Evolutionary conservation across 345 rosid species (phyloP).

Genomic region (Camelina neglecta): DNA sequence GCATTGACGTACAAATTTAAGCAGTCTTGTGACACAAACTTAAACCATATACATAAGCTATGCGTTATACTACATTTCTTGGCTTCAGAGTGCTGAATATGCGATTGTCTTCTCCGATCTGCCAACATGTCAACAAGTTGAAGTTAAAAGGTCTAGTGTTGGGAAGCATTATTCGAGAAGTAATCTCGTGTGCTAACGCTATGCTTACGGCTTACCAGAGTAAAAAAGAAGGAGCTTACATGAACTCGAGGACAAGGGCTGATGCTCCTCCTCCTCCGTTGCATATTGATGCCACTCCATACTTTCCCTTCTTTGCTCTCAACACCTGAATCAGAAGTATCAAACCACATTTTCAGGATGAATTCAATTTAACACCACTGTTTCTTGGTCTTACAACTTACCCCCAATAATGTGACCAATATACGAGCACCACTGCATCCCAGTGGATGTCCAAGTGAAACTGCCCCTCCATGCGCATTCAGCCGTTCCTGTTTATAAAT

Average conservation of each 20-base stretch:
- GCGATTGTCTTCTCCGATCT: slow-evolving; percentile 40
- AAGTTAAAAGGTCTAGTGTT: not conserved
- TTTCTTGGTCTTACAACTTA: slow-evolving; percentile 43
- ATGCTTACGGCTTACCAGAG: slow-evolving; percentile 44
- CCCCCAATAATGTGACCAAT: slow-evolving; percentile 89
- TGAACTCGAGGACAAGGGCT: slow-evolving; percentile 79
- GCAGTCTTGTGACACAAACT: not conserved
- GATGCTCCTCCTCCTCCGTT: slow-evolving; percentile 99
- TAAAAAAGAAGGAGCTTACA: slow-evolving; percentile 56
- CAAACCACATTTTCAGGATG: slow-evolving; percentile 24
- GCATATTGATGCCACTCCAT: slow-evolving; percentile 86
- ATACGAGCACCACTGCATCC: slow-evolving; percentile 99
- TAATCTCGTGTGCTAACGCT: slow-evolving; percentile 14
- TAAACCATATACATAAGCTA: not conserved
- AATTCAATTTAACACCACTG: slow-evolving; percentile 20
- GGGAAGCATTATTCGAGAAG: not conserved
- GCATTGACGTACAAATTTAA: slow-evolving; percentile 24
- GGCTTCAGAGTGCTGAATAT: slow-evolving; percentile 39
- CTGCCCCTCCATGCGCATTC: slow-evolving; percentile 62
- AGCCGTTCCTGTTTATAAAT: slow-evolving; percentile 36
- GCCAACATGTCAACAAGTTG: slow-evolving; percentile 18
- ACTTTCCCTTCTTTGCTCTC: slow-evolving; percentile 76
- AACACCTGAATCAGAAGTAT: slow-evolving; percentile 58
- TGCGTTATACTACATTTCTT: not conserved
- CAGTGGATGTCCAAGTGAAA: slow-evolving; percentile 92